Conservation (phyloP, 495 filamentous ascomycete genomes). For the Darksidea phi region DNA sequence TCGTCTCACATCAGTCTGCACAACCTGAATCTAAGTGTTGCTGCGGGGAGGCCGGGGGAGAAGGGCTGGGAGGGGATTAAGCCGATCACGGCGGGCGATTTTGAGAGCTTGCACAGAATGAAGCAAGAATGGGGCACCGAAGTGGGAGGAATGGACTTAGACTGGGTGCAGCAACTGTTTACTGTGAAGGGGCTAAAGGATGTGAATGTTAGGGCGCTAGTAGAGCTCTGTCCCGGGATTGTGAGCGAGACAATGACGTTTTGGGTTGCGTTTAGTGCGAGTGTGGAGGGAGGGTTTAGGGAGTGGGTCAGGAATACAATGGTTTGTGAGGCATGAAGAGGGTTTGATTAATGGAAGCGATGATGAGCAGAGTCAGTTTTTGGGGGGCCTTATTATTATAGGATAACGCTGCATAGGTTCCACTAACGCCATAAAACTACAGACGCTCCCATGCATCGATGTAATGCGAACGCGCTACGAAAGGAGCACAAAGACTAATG, state of each 20-base stretch:
- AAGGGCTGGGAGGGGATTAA: conserved; percentile 46
- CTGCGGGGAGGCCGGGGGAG: conserved; percentile 47
- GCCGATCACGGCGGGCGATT: conserved; percentile 45
- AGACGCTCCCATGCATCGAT: too few species aligned
- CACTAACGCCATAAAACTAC: too few species aligned
- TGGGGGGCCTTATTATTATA: too few species aligned
- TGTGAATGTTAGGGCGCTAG: conserved; percentile 46
- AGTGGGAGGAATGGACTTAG: conserved; percentile 35
- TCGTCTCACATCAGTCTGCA: conserved; percentile 28
- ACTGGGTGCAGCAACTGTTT: conserved; percentile 47
- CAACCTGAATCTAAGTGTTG: conserved; percentile 48
- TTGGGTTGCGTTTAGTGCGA: conserved; percentile 53
- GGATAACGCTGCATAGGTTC: too few species aligned
- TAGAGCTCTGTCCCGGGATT: conserved; percentile 47
- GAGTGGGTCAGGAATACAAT: conserved; percentile 47
- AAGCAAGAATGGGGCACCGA: conserved; percentile 41
- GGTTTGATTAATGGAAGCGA: too few species aligned
- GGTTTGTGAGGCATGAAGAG: conserved; percentile 4
- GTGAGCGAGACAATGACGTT: conserved; percentile 48
- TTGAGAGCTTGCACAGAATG: conserved; percentile 43
- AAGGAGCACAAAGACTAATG: too few species aligned
- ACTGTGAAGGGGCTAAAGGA: conserved; percentile 45
- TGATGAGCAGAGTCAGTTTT: too few species aligned
- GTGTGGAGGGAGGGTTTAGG: conserved; percentile 51
- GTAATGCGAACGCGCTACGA: too few species aligned